Base-by-base conservation (phyloP, 805 yeast genomes). In the Starmerella powellii region DNA sequence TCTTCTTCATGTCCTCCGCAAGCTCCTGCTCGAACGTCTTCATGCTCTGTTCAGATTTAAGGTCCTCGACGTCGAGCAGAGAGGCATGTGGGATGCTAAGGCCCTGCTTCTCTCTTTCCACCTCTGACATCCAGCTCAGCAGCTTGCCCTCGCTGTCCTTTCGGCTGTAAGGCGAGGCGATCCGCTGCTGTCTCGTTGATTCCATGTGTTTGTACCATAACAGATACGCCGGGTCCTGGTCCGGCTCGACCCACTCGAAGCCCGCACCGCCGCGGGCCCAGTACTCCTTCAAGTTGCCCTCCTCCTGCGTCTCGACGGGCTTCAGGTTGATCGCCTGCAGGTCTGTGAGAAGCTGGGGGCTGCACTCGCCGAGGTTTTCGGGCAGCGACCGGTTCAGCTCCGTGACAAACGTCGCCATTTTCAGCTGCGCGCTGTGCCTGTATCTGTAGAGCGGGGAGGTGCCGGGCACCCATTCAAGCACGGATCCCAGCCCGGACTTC, bases 231-330 rank as follows among this genome's bases (percentile, higher is more conserved):
- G 94, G 94, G 56, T 84, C 94, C 55, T 80, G 80, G 56, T 83
- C 94, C 1, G 94, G 94, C 56, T 83, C 94, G 11, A 73, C 78
- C 94, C 94, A 83, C 46, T 78, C 82, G 56, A 81, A 83, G 12
- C 85, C 86, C 41, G 79, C 87, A 24, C 94, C 94, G 6, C 84
- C 82, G 32, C 80, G 70, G 56, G 82, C 74, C 94, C 94, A 83
- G 62, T 82, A 83, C 52, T 85, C 93, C 55, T 82, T 80, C 51
- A 83, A 53, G 64, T 75, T 67, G 36, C 73, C 56, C 46, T 83
- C 93, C 46, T 74, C 78, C 42, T 76, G 74, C 36, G 80, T 75
- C 51, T 74, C 64, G 6, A 61, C 58, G 23, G 65, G 58, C 16
- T 65, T 50, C 49, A 73, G 55, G 21, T 55, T 49, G 8, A 67